Evolutionary conservation across 1,139 yeast species (phyloP).

Genomic region (Hansenula lynferdii): DNA sequence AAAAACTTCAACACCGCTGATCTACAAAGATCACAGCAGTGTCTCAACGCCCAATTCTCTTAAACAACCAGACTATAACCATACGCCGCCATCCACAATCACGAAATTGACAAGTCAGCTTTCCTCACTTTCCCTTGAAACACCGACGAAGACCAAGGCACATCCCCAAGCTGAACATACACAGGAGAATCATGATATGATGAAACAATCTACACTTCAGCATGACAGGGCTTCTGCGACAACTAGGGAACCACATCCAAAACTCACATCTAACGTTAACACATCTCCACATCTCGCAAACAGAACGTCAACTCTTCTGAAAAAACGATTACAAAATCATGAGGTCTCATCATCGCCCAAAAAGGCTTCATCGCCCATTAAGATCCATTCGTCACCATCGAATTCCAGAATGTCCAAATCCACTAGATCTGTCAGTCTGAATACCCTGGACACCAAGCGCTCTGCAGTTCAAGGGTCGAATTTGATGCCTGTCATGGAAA

Average conservation of each 20-base stretch:
- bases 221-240: too few species aligned
- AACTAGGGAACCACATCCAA: too few species aligned
- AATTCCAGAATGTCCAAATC: background rate
- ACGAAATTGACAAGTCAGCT: conserved; percentile 9
- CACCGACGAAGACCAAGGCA: conserved; percentile 4
- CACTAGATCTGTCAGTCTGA: background rate
- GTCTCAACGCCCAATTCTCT: conserved; percentile 1
- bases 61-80: background rate
- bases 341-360: background rate
- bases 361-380: background rate
- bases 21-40: background rate
- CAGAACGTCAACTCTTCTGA: background rate
- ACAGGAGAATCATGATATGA: too few species aligned
- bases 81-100: conserved; percentile 12
- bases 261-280: background rate
- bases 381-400: background rate
- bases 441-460: background rate
- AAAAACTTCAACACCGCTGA: conserved; percentile 6
- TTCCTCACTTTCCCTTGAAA: conserved; percentile 4
- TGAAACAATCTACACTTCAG: too few species aligned
- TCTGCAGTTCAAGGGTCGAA: background rate
- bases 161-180: background rate
- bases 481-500: background rate
- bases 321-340: background rate
- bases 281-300: background rate